A percentile compares a stretch with the other conserved stretches of the same genome.
Conservation (phyloP, 164 flowering plant species). For the Annona cherimola region DNA sequence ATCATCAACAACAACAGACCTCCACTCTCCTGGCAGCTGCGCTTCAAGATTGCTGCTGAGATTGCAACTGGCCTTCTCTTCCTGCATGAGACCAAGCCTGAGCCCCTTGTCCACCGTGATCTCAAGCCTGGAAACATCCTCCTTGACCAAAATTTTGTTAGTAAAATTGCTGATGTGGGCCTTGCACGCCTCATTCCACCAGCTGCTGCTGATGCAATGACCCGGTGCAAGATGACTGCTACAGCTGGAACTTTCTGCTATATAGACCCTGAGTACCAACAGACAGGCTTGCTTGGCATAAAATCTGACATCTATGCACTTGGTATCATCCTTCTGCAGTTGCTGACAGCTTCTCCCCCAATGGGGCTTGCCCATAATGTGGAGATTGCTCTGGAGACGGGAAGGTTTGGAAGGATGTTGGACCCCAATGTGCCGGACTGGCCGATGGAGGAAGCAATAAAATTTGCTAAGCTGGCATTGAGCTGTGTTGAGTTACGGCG, state of each 20-base stretch:
- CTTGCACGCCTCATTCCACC: constrained; percentile 60
- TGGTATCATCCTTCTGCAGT: constrained; percentile 51
- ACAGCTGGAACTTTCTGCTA: constrained; percentile 68
- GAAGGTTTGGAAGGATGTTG: constrained; percentile 28
- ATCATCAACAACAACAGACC: constrained; percentile 29
- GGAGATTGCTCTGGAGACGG: constrained; percentile 36
- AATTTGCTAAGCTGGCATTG: constrained; percentile 38
- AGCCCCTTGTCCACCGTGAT: constrained; percentile 64
- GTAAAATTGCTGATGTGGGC: constrained; percentile 60
- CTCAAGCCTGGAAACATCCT: constrained; percentile 64
- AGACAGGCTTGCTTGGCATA: constrained; percentile 57
- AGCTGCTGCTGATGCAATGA: constrained; percentile 36
- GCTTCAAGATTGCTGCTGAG: constrained; percentile 54
- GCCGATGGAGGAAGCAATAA: constrained; percentile 42
- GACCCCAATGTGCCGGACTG: constrained; percentile 50
- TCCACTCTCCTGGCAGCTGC: constrained; percentile 40
- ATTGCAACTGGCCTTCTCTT: constrained; percentile 55
- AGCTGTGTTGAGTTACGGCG: constrained; percentile 47
- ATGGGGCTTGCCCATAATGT: constrained; percentile 49
- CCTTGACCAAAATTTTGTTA: constrained; percentile 45
- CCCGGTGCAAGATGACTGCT: constrained; percentile 47
- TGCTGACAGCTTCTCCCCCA: constrained; percentile 41
- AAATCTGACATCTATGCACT: constrained; percentile 60
- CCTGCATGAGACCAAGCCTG: constrained; percentile 63
- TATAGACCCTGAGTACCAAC: constrained; percentile 65